phyloP scores from a whole-genome alignment of 345 rosid species.

The Litchi chinensis region DNA sequence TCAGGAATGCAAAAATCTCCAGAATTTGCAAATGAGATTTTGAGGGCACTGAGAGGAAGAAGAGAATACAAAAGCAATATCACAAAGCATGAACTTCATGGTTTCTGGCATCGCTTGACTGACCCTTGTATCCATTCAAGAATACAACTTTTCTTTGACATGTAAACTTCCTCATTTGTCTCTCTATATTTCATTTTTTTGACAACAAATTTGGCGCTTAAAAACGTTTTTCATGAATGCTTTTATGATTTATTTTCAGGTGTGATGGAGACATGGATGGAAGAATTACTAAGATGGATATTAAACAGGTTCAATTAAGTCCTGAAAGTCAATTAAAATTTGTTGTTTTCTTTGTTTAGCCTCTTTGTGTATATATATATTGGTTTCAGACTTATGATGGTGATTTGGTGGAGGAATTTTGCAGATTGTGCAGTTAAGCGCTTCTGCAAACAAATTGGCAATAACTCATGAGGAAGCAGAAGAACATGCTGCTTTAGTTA shows the following conservation, averaged over 20 bases:
- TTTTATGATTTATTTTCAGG: conserved; percentile 24
- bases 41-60: conserved; percentile 49
- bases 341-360: no score
- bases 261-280: conserved; percentile 55
- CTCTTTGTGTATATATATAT: no score
- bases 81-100: conserved; percentile 38
- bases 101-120: conserved; percentile 42
- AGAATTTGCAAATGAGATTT: conserved; percentile 43
- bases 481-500: conserved; percentile 40
- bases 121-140: conserved; percentile 40
- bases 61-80: conserved; percentile 30
- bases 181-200: no score
- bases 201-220: no score
- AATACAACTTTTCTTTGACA: conserved; percentile 45
- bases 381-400: background rate
- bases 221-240: background rate
- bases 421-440: conserved; percentile 42
- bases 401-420: background rate
- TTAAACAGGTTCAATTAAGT: conserved; percentile 37
- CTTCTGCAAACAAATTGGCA: conserved; percentile 45
- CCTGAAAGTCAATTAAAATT: no score
- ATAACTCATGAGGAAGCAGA: conserved; percentile 41
- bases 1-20: conserved; percentile 45
- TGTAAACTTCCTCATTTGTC: conserved; percentile 29
- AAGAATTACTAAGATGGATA: conserved; percentile 32